Evolutionary conservation across 192 early-diverging fungal genomes (phyloP).

Genomic region (Coemansia sp.): DNA sequence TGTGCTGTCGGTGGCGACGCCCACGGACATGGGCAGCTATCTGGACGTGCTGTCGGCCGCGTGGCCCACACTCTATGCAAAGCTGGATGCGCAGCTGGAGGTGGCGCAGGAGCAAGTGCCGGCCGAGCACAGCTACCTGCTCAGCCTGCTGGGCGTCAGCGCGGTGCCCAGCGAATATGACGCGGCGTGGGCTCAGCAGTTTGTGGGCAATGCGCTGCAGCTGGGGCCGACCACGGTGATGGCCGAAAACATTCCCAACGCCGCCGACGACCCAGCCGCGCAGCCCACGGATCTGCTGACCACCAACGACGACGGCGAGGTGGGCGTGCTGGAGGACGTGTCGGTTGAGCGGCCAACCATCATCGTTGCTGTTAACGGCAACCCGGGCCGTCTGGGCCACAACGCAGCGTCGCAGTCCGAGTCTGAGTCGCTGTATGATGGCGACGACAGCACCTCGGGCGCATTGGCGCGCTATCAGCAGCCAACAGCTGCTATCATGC

Average conservation of each 20-base stretch:
- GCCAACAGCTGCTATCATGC: no score
- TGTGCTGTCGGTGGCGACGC: constrained; percentile 30
- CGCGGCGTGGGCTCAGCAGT: constrained; percentile 20
- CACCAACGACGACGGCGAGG: constrained; percentile 14
- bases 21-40: constrained; percentile 19
- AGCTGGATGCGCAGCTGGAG: constrained; percentile 19
- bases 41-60: constrained; percentile 32
- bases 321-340: constrained; percentile 13
- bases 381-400: constrained; percentile 11
- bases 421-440: background rate
- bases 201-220: constrained; percentile 19
- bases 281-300: constrained; percentile 16
- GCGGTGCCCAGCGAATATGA: constrained; percentile 25
- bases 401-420: constrained; percentile 6
- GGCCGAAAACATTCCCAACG: constrained; percentile 22
- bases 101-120: constrained; percentile 26
- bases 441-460: background rate
- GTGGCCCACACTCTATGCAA: constrained; percentile 31
- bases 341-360: constrained; percentile 25
- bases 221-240: constrained; percentile 39
- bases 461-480: no score
- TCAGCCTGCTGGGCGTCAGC: constrained; percentile 21
- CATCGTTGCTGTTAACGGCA: constrained; percentile 38
- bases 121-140: constrained; percentile 32
- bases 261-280: constrained; percentile 8